Percentiles rank a stretch among this genome's conserved stretches.
Conservation (phyloP, 2,329 filamentous ascomycete genomes). For the Aschersonia sp. region DNA sequence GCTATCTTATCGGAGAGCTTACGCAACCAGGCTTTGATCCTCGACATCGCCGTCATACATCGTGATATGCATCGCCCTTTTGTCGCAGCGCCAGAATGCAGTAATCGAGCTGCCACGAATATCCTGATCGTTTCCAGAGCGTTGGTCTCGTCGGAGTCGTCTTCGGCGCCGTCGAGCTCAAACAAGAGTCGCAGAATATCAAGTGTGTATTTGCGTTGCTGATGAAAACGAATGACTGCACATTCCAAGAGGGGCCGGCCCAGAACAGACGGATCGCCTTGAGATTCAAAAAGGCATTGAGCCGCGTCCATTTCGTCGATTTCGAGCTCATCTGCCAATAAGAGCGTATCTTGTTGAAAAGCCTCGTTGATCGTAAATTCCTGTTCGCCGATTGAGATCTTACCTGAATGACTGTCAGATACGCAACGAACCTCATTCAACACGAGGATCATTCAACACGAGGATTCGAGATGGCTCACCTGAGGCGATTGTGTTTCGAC, state of each 20-base stretch:
- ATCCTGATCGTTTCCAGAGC: slow-evolving; percentile 17
- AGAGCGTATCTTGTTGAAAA: slow-evolving; percentile 70
- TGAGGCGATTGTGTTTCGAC: slow-evolving; percentile 54
- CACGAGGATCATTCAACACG: slow-evolving; percentile 1
- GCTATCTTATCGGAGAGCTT: slow-evolving; percentile 62
- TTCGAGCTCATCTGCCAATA: slow-evolving; percentile 76
- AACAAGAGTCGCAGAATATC: slow-evolving; percentile 73
- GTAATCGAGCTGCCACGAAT: slow-evolving; percentile 18
- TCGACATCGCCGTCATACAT: slow-evolving; percentile 62
- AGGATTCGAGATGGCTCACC: slow-evolving; percentile 29
- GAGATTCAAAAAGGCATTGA: slow-evolving; percentile 57
- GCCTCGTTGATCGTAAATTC: slow-evolving; percentile 74
- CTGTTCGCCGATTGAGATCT: slow-evolving; percentile 55
- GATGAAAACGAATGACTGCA: slow-evolving; percentile 77
- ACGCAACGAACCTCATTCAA: not conserved
- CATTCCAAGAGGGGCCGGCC: slow-evolving; percentile 64
- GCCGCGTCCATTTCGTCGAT: slow-evolving; percentile 82
- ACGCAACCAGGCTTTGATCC: slow-evolving; percentile 64
- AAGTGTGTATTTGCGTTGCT: slow-evolving; percentile 67
- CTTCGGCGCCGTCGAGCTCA: slow-evolving; percentile 41
- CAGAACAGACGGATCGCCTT: slow-evolving; percentile 51
- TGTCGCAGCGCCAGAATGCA: slow-evolving; percentile 18
- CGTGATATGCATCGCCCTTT: slow-evolving; percentile 54
- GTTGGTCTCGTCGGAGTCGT: slow-evolving; percentile 33
- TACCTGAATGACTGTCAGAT: slow-evolving; percentile 38